Percentiles rank a stretch among this genome's conserved stretches.
These are phyloP conservation scores for Exutisphaerella laricina DNA, from an alignment of 2,329 filamentous ascomycete genomes.

Conservation along the genomic window DNA sequence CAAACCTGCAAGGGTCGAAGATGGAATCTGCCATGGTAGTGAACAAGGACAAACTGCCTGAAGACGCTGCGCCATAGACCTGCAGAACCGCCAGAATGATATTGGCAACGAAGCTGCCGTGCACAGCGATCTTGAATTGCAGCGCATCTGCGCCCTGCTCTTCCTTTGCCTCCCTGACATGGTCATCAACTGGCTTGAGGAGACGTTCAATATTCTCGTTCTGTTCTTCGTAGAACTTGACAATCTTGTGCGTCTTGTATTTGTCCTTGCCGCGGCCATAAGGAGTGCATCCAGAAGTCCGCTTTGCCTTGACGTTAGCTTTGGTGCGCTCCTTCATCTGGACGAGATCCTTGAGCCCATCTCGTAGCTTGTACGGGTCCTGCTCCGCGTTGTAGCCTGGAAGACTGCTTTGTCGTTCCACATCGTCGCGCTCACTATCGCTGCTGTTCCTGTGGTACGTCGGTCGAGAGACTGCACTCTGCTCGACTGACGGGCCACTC, in stretches of 20 bases:
- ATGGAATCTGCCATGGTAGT: slow-evolving; percentile 95
- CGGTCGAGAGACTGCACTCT: slow-evolving; percentile 26
- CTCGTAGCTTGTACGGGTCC: slow-evolving; percentile 77
- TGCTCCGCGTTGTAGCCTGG: slow-evolving; percentile 58
- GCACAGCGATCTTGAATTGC: slow-evolving; percentile 63
- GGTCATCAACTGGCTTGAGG: slow-evolving; percentile 88
- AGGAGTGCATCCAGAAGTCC: slow-evolving; percentile 40
- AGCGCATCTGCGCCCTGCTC: slow-evolving; percentile 76
- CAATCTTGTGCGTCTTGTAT: slow-evolving; percentile 53
- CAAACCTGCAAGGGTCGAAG: slow-evolving; percentile 60
- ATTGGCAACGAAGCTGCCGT: slow-evolving; percentile 71
- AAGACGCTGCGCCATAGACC: slow-evolving; percentile 80
- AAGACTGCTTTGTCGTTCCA: slow-evolving; percentile 44
- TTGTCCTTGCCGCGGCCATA: slow-evolving; percentile 40
- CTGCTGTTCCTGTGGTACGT: slow-evolving; percentile 29
- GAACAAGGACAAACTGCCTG: slow-evolving; percentile 88
- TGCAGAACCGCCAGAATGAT: slow-evolving; percentile 73
- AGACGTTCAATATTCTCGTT: slow-evolving; percentile 91
- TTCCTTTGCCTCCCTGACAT: slow-evolving; percentile 73
- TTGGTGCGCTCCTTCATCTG: slow-evolving; percentile 70
- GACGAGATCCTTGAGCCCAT: slow-evolving; percentile 67
- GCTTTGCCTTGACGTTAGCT: slow-evolving; percentile 74
- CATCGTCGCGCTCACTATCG: slow-evolving; percentile 29
- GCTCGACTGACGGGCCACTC: slow-evolving; percentile 35
- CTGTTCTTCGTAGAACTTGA: slow-evolving; percentile 81